Conservation (phyloP, 2,329 filamentous ascomycete species). For the Bertia moriformis region DNA sequence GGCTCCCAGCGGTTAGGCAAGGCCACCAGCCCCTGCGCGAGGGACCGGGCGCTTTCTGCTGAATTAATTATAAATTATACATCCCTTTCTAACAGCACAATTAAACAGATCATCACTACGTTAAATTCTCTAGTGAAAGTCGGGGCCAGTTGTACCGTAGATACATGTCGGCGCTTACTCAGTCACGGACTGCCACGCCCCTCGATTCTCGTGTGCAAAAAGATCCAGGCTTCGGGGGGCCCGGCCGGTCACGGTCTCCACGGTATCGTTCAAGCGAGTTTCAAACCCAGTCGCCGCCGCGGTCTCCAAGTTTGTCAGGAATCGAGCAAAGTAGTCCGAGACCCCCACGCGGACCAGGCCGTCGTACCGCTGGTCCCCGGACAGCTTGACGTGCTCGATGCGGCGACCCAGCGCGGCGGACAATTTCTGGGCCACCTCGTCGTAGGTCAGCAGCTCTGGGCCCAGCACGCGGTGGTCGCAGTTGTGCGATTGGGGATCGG, state of each 20-base stretch:
- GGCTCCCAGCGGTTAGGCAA: too few relatives aligned
- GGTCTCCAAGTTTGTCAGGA: slow-evolving; percentile 7
- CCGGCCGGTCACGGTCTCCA: slow-evolving; percentile 7
- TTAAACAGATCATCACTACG: too few relatives aligned
- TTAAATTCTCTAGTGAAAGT: too few relatives aligned
- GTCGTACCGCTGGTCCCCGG: slow-evolving; percentile 6
- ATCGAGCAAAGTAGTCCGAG: slow-evolving; percentile 6
- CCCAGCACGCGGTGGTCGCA: slow-evolving; percentile 7
- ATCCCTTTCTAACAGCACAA: too few relatives aligned
- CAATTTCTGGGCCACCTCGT: slow-evolving; percentile 9
- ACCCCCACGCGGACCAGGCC: slow-evolving; percentile 5
- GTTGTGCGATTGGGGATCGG: slow-evolving; percentile 7
- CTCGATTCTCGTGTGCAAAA: neutral
- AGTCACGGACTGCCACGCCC: too few relatives aligned
- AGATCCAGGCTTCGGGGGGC: slow-evolving; percentile 6
- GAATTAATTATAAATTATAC: too few relatives aligned
- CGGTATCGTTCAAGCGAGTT: slow-evolving; percentile 3
- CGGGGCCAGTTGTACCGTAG: too few relatives aligned
- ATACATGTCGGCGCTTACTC: too few relatives aligned
- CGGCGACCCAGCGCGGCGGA: slow-evolving; percentile 7
- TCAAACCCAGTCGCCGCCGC: slow-evolving; percentile 2
- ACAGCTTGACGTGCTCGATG: slow-evolving; percentile 9
- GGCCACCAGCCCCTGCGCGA: too few relatives aligned
- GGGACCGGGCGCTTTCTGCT: too few relatives aligned
- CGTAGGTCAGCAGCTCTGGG: slow-evolving; percentile 7